A percentile compares a stretch with the other conserved stretches of the same genome.
Evolutionary conservation across 441 rosid genomes (phyloP).

Genomic region (Brassica balearica): DNA sequence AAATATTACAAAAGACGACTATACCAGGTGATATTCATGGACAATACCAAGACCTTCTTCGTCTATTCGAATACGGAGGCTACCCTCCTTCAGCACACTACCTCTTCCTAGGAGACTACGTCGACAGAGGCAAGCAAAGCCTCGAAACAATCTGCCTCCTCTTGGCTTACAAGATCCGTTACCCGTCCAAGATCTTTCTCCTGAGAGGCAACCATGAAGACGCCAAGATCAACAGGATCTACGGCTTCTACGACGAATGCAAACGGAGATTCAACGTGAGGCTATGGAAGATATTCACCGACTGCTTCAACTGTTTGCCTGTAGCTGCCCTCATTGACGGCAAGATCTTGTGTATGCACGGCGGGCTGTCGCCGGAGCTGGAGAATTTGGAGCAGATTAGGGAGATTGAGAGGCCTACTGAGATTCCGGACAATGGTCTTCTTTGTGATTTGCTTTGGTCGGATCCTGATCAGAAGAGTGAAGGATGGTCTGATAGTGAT

Average conservation of each 20-base stretch:
- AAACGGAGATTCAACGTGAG: slow-evolving; percentile 97
- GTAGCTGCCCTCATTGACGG: slow-evolving; percentile 92
- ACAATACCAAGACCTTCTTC: slow-evolving; percentile 88
- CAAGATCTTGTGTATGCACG: slow-evolving; percentile 97
- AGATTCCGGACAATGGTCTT: slow-evolving; percentile 91
- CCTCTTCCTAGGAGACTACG: slow-evolving; percentile 95
- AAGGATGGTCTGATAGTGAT: slow-evolving; percentile 93
- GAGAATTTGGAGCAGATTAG: slow-evolving; percentile 75
- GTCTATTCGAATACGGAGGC: slow-evolving; percentile 77
- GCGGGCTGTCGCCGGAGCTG: slow-evolving; percentile 93
- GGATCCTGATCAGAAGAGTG: slow-evolving; percentile 78
- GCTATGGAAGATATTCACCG: slow-evolving; percentile 95
- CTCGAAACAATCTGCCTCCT: slow-evolving; percentile 97
- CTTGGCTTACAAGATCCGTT: slow-evolving; percentile 89
- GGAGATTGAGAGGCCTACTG: slow-evolving; percentile 82
- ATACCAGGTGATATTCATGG: slow-evolving; percentile 92
- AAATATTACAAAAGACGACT: not conserved
- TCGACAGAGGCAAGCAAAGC: slow-evolving; percentile 96
- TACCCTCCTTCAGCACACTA: slow-evolving; percentile 91
- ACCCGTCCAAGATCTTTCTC: slow-evolving; percentile 70
- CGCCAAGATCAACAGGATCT: slow-evolving; percentile 92
- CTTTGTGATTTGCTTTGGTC: slow-evolving; percentile 99
- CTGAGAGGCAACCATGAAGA: slow-evolving; percentile 99
- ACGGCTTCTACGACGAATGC: slow-evolving; percentile 97
- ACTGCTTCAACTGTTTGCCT: slow-evolving; percentile 92